Percentiles rank a stretch among this genome's conserved stretches.
Evolutionary conservation across 2,329 filamentous ascomycete genomes (phyloP).

Genomic region (Xylaria sp.): DNA sequence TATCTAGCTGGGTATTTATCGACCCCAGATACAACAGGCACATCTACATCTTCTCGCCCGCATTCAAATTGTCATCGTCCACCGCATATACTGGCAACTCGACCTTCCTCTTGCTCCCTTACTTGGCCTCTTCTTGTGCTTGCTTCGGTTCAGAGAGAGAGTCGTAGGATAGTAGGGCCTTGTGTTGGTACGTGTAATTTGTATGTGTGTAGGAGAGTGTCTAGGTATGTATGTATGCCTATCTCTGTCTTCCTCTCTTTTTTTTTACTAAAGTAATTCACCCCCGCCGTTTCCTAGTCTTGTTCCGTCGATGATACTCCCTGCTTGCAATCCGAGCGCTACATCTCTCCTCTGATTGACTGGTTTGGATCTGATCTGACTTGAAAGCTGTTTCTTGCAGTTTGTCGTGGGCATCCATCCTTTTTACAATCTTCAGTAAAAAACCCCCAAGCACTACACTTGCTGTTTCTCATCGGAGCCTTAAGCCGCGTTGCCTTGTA

Average conservation of each 20-base stretch:
- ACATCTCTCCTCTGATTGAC: constrained; percentile 23
- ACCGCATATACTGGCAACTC: background rate
- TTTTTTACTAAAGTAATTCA: background rate
- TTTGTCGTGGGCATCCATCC: constrained; percentile 16
- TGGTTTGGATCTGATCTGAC: background rate
- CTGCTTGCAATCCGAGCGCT: constrained; percentile 25
- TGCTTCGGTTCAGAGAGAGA: background rate
- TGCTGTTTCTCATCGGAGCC: constrained; percentile 19
- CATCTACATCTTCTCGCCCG: no score
- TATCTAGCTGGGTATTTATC: background rate
- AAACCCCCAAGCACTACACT: constrained; percentile 14
- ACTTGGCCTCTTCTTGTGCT: constrained; percentile 1
- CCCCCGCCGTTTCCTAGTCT: constrained; percentile 1
- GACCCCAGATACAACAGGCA: no score
- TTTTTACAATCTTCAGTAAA: background rate
- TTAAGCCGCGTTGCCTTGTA: constrained; percentile 18
- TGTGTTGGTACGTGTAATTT: background rate
- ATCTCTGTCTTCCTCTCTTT: constrained; percentile 2
- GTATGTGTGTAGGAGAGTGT: background rate
- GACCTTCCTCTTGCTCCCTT: no score
- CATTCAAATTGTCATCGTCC: no score
- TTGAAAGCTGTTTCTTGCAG: background rate
- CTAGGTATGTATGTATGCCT: background rate
- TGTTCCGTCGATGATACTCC: constrained; percentile 20
- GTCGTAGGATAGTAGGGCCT: constrained; percentile 11